These are phyloP conservation scores for Neoboletus magnificus DNA, from an alignment of 768 basidiomycete genomes.

Conservation along the genomic window DNA sequence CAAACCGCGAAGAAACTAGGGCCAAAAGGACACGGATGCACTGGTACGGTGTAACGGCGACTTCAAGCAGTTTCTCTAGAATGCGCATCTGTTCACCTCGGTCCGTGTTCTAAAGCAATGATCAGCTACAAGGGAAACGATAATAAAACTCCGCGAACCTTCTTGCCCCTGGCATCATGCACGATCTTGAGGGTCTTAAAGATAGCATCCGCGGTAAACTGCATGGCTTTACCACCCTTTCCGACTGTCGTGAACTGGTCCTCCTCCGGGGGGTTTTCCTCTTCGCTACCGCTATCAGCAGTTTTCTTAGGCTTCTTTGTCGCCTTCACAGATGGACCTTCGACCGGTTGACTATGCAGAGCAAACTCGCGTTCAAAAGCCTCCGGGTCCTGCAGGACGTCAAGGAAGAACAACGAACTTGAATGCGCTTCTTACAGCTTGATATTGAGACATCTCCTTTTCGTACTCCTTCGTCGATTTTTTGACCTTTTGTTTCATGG, in stretches of 20 bases:
- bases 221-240: constrained; percentile 80
- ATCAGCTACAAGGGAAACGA: constrained; percentile 8
- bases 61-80: constrained; percentile 80
- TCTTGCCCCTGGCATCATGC: constrained; percentile 93
- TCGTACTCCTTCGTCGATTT: constrained; percentile 90
- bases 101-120: constrained; percentile 78
- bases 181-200: constrained; percentile 91
- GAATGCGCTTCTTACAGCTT: constrained; percentile 50
- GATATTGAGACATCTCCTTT: constrained; percentile 71
- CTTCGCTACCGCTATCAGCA: constrained; percentile 40
- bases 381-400: constrained; percentile 69
- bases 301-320: constrained; percentile 37
- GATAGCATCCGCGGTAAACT: constrained; percentile 79
- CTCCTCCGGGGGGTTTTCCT: constrained; percentile 35
- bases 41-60: constrained; percentile 86
- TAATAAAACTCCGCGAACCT: constrained; percentile 51
- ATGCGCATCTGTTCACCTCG: constrained; percentile 91
- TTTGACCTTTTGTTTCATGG: constrained; percentile 97
- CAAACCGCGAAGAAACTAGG: constrained; percentile 91
- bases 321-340: constrained; percentile 35
- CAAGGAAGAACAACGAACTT: neutral
- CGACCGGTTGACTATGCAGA: constrained; percentile 46
- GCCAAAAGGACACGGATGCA: constrained; percentile 92
- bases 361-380: constrained; percentile 78
- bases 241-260: constrained; percentile 90